These are phyloP conservation scores for Citropsis articulata DNA, from an alignment of 345 rosid species.

Conservation along the genomic window DNA sequence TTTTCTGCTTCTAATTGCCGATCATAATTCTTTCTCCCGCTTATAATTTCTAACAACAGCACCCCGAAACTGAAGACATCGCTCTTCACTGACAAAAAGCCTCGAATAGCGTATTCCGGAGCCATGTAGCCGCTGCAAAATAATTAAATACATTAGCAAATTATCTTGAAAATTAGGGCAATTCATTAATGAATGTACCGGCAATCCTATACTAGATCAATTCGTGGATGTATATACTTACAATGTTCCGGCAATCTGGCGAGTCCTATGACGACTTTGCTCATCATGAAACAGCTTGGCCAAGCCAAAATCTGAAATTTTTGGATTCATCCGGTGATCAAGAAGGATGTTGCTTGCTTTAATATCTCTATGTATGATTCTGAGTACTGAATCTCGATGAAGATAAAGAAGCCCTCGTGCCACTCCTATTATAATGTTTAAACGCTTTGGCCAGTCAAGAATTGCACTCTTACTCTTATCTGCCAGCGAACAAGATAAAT, in stretches of 20 bases:
- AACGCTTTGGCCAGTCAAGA: slow-evolving; percentile 3
- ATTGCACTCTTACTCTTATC: neutral
- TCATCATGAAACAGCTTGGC: neutral
- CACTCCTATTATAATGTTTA: slow-evolving; percentile 5
- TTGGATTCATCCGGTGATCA: neutral
- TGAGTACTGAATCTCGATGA: neutral
- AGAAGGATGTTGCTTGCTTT: slow-evolving; percentile 9
- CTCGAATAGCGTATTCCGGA: slow-evolving; percentile 6
- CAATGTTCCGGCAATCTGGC: neutral
- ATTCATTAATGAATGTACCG: neutral
- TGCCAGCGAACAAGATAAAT: neutral
- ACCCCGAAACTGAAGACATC: slow-evolving; percentile 12
- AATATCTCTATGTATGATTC: slow-evolving; percentile 8
- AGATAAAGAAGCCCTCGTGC: slow-evolving; percentile 5
- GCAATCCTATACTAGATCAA: neutral
- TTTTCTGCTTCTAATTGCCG: neutral
- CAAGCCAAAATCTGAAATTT: slow-evolving; percentile 6
- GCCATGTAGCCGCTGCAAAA: slow-evolving; percentile 1
- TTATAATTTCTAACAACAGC: neutral
- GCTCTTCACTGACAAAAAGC: neutral
- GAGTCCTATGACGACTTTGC: slow-evolving; percentile 1
- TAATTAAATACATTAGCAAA: neutral
- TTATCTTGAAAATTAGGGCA: neutral
- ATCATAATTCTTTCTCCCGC: slow-evolving; percentile 10
- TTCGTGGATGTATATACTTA: neutral